Conservation (phyloP, 352 stramenopile species). For the Globisporangium nunn region DNA sequence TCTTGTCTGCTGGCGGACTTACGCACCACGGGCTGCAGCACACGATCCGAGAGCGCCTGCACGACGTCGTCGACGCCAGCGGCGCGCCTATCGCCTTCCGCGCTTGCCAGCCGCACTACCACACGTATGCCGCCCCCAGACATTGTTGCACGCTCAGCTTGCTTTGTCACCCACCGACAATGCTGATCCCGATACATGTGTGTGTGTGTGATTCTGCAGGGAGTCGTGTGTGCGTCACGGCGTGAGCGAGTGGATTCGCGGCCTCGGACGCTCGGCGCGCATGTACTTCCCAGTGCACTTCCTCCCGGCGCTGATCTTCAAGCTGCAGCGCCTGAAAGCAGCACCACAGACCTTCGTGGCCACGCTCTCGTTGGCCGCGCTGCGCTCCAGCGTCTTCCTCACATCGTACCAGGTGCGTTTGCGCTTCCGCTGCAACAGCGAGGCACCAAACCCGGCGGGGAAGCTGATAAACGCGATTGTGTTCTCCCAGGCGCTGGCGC, state of each 20-base stretch:
- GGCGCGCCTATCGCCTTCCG: slow-evolving; percentile 48
- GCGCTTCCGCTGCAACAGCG: no score
- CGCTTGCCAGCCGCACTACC: slow-evolving; percentile 78
- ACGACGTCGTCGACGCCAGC: slow-evolving; percentile 31
- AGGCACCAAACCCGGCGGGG: not conserved
- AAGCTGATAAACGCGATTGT: not conserved
- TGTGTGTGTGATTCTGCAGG: slow-evolving; percentile 15
- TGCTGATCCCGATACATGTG: not conserved
- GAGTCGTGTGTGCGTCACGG: slow-evolving; percentile 78
- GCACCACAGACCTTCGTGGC: not conserved
- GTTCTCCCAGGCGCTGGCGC: not conserved
- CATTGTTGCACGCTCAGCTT: not conserved
- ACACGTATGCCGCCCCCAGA: slow-evolving; percentile 41
- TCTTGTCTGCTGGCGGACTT: slow-evolving; percentile 61
- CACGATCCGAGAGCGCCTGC: slow-evolving; percentile 50
- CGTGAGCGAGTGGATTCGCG: slow-evolving; percentile 69
- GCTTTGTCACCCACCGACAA: not conserved
- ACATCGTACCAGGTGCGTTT: not conserved
- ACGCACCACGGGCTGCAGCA: slow-evolving; percentile 72
- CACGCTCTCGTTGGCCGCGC: not conserved
- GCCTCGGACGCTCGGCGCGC: slow-evolving; percentile 59
- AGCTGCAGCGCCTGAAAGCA: not conserved
- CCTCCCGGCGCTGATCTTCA: slow-evolving; percentile 66
- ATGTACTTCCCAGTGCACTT: slow-evolving; percentile 82
- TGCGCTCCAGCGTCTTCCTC: not conserved